Evolutionary conservation across 495 filamentous ascomycete species (phyloP).

Genomic region (Annulohypoxylon stygium): DNA sequence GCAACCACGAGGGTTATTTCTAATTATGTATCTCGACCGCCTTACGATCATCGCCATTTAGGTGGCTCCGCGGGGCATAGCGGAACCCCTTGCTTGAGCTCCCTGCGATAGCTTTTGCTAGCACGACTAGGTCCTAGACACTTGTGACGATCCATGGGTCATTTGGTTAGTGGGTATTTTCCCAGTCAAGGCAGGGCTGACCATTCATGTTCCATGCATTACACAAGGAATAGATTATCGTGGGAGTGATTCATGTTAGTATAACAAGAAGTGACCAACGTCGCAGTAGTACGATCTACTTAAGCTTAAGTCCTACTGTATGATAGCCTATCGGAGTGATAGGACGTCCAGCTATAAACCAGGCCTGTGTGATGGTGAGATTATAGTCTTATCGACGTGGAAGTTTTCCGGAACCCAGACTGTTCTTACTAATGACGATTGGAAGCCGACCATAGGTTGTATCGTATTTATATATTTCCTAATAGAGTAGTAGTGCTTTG

Average conservation of each 20-base stretch:
- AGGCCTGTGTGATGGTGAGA: background rate
- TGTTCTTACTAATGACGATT: background rate
- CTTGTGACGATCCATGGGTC: background rate
- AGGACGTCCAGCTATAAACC: background rate
- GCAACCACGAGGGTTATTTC: background rate
- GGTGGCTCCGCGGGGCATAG: background rate
- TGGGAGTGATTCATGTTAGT: background rate
- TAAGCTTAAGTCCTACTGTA: background rate
- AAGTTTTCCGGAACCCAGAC: background rate
- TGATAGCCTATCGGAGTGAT: background rate
- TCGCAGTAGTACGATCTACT: background rate
- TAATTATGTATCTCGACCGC: too few species aligned
- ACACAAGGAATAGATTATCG: background rate
- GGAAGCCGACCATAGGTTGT: background rate
- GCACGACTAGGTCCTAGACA: background rate
- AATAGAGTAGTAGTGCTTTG: slow-evolving; percentile 12
- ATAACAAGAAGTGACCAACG: background rate
- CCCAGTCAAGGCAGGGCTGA: background rate
- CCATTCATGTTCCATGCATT: background rate
- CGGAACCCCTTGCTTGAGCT: background rate
- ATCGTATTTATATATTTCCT: slow-evolving; percentile 1
- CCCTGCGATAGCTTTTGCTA: background rate
- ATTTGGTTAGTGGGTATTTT: background rate
- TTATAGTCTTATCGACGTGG: background rate
- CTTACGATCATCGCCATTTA: background rate